phyloP scores from a whole-genome alignment of 192 early-diverging fungal species.

The Jimgerdemannia lactiflua region DNA sequence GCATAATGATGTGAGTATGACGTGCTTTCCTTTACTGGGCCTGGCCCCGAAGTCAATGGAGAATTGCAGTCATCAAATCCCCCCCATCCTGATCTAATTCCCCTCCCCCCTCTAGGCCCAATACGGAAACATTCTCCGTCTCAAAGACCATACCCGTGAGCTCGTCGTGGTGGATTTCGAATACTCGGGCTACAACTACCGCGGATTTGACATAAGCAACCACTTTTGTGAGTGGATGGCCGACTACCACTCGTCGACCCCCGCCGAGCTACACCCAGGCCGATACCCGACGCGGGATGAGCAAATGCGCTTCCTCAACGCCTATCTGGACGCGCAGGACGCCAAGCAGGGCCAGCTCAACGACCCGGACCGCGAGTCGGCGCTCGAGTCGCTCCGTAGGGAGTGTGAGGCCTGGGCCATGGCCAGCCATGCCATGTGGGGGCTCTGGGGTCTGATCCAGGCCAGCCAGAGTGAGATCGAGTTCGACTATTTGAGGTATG shows the following conservation, averaged over 20 bases:
- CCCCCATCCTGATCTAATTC: conserved; percentile 1
- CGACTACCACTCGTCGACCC: conserved; percentile 62
- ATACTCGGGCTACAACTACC: conserved; percentile 78
- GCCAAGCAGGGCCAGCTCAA: background rate
- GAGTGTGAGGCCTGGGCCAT: conserved; percentile 43
- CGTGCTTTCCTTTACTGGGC: background rate
- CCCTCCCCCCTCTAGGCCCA: conserved; percentile 49
- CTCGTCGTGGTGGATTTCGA: conserved; percentile 81
- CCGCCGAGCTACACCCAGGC: conserved; percentile 38
- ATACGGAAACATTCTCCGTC: conserved; percentile 85
- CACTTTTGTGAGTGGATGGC: conserved; percentile 86
- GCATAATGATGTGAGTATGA: conserved; percentile 78
- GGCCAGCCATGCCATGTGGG: conserved; percentile 70
- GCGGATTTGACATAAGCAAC: conserved; percentile 79
- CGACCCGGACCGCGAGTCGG: conserved; percentile 13
- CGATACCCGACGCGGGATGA: conserved; percentile 58
- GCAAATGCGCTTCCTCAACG: conserved; percentile 56
- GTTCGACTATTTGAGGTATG: conserved; percentile 75
- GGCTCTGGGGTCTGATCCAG: conserved; percentile 78
- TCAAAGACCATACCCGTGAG: conserved; percentile 46
- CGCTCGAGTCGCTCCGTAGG: conserved; percentile 31
- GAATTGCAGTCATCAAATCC: background rate
- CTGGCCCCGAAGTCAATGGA: background rate
- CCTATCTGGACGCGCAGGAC: conserved; percentile 48
- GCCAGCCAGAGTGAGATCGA: conserved; percentile 72